Evolutionary conservation across 306 rosid species (phyloP), one percentile per base, ranked within the genome.

Genomic region (Gynostemma pentaphyllum): DNA sequence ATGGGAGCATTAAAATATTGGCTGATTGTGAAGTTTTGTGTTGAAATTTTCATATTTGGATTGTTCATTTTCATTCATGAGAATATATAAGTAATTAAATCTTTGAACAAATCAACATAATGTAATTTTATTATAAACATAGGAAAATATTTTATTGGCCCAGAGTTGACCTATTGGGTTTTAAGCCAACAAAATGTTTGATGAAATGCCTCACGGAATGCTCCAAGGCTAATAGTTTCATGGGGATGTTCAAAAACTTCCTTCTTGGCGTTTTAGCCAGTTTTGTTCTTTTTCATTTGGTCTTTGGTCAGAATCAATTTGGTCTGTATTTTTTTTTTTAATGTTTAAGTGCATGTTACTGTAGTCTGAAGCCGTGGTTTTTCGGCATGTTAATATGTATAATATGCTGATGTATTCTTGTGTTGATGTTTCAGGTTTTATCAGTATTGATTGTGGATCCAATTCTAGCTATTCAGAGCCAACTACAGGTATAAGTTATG

Each of bases 241-340:
- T 45, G 16, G 19, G 21, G 3, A 37, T 9, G 7, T 45, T 46
- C 54, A 27, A 64, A 2, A 19, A 2, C 48, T 10, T 15, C 62
- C 62, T 74, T 34, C 36, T 61, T 51, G 19, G 16, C 18, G 41
- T 70, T 5, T 21, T 64, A 6, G 30, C 27, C 5, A 15, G 14
- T 47, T 65, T 74, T 19, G 14, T 29, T 77, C 32, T 66, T 30
- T 41, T 45, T 0, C 11, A 55, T 55, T 48, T 45, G 51, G 48
- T 78, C 53, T 77, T 44, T 75, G 72, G 67, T 51, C 81, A 75
- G 54, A 67, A 41, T 28, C 83, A 60, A 22, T 18, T 36, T 1
- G 65, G 65, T 60, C 0, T 13, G 64, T 36, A 18, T 18, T 21
- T 12, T 18, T 0, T n/a, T n/a, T n/a, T n/a, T n/a, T n/a, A n/a